A percentile compares a stretch with the other conserved stretches of the same genome.
Evolutionary conservation across 2,329 filamentous ascomycete genomes (phyloP).

Genomic region (Calonectria honghensis): DNA sequence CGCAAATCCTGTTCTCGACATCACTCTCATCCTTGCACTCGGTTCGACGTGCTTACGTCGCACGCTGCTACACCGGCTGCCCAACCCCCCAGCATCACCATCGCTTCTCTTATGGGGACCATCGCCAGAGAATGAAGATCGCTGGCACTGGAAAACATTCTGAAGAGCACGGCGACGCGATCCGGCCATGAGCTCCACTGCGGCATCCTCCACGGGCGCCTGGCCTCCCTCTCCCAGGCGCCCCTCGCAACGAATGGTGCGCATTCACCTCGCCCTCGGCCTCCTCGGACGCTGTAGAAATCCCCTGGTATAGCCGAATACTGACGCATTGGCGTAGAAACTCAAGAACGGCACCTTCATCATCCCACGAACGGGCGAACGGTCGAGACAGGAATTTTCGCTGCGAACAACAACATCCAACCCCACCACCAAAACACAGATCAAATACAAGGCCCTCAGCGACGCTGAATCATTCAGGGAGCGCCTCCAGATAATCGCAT

Average conservation of each 20-base stretch:
- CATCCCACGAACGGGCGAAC: constrained; percentile 89
- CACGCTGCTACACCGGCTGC: not conserved
- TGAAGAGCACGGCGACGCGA: constrained; percentile 57
- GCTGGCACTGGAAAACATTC: constrained; percentile 46
- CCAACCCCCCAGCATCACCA: constrained; percentile 18
- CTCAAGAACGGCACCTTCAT: constrained; percentile 91
- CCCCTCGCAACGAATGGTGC: constrained; percentile 68
- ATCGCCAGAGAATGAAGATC: constrained; percentile 51
- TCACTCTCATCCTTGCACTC: not conserved
- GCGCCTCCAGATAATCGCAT: constrained; percentile 58
- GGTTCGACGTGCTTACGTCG: constrained; percentile 1
- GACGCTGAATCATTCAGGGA: constrained; percentile 59
- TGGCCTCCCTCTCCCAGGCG: constrained; percentile 67
- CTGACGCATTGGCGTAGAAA: constrained; percentile 69
- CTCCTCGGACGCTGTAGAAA: not conserved
- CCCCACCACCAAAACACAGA: constrained; percentile 42
- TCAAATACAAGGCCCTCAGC: constrained; percentile 47
- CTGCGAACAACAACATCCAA: constrained; percentile 74
- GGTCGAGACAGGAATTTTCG: constrained; percentile 86
- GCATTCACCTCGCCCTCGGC: constrained; percentile 45
- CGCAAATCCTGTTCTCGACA: constrained; percentile 5
- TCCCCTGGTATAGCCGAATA: not conserved
- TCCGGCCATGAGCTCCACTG: constrained; percentile 65
- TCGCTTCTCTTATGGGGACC: constrained; percentile 45
- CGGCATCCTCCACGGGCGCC: constrained; percentile 56